phyloP scores from a whole-genome alignment of 495 filamentous ascomycete species.

The Annulohypoxylon moriforme region DNA sequence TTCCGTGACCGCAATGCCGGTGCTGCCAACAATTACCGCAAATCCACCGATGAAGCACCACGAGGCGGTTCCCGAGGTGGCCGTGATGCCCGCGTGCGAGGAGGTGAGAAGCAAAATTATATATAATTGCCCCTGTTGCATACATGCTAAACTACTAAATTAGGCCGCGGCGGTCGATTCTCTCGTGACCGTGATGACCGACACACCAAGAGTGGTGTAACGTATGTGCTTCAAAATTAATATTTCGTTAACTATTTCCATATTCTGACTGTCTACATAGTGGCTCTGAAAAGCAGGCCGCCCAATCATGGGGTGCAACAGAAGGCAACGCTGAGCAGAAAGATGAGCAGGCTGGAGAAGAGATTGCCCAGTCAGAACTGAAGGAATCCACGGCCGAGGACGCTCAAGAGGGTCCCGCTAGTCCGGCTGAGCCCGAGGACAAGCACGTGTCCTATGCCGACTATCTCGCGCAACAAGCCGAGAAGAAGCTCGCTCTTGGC shows the following conservation, averaged over 20 bases:
- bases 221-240: constrained; percentile 61
- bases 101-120: constrained; percentile 53
- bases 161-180: constrained; percentile 59
- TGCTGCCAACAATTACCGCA: constrained; percentile 81
- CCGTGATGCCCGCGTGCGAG: constrained; percentile 68
- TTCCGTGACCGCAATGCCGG: constrained; percentile 93
- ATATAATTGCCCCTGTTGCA: constrained; percentile 1
- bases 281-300: constrained; percentile 92
- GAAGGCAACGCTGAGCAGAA: constrained; percentile 83
- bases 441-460: constrained; percentile 88
- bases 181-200: constrained; percentile 77
- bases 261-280: constrained; percentile 52
- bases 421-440: constrained; percentile 77
- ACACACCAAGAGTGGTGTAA: constrained; percentile 77
- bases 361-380: constrained; percentile 84
- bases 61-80: constrained; percentile 65
- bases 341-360: constrained; percentile 88
- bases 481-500: constrained; percentile 81
- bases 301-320: constrained; percentile 87
- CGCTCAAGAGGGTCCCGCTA: constrained; percentile 49
- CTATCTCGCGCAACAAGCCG: constrained; percentile 87
- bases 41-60: constrained; percentile 76
- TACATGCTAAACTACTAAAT: constrained; percentile 9
- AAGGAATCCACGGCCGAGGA: constrained; percentile 67
- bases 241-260: background rate